Evolutionary conservation across 257 asterid genomes (phyloP).

Genomic region (Nicotiana paniculata): DNA sequence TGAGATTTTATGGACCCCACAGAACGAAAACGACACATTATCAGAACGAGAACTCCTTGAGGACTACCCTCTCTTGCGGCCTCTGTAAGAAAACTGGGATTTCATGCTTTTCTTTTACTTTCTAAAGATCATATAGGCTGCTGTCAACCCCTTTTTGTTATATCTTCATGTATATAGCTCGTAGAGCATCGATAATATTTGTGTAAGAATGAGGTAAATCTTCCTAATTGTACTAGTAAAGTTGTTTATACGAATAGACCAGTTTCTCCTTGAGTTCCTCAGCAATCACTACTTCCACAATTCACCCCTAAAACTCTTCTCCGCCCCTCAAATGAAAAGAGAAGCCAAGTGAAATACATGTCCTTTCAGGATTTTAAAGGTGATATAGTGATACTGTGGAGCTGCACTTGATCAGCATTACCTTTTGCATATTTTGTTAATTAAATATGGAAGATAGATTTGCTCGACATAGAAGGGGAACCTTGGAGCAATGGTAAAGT

Average conservation of each 20-base stretch:
- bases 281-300: not conserved
- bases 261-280: not conserved
- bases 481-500: too few species aligned
- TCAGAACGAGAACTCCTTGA: slow-evolving; percentile 84
- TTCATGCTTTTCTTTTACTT: not conserved
- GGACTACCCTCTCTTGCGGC: slow-evolving; percentile 80
- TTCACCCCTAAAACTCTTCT: not conserved
- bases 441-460: not conserved
- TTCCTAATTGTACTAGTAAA: not conserved
- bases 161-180: not conserved
- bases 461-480: too few species aligned
- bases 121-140: not conserved
- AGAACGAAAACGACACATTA: slow-evolving; percentile 67
- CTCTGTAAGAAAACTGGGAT: slow-evolving; percentile 40
- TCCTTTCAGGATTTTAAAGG: not conserved
- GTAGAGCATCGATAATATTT: not conserved
- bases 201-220: not conserved
- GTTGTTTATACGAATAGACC: not conserved
- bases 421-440: not conserved
- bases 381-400: not conserved
- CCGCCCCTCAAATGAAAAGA: not conserved
- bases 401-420: not conserved
- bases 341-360: not conserved
- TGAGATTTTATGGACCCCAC: slow-evolving; percentile 97
- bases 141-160: slow-evolving; percentile 1